Base-by-base conservation (phyloP, 2,329 filamentous ascomycete genomes). In the Metarhizium robertsii region DNA sequence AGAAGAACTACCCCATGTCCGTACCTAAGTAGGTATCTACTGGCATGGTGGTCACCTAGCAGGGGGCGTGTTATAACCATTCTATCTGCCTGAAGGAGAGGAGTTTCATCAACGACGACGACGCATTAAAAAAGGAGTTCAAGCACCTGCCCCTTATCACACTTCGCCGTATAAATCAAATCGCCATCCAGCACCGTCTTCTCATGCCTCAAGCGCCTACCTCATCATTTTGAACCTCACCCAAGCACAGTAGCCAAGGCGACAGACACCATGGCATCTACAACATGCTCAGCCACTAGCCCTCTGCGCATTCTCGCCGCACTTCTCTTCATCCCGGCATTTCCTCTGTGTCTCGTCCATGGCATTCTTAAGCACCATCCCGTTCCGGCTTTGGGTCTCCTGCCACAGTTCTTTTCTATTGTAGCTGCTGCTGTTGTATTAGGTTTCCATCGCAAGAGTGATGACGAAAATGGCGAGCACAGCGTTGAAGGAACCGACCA, bases 341-440 rank as follows among this genome's bases (percentile, higher is more conserved):
- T 75, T 48, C 67, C 70, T 3, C 66, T 75, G 18, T 70, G 69
- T 58, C 59, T 75, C 57, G 63, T 67, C 34, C 70, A 73, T 60
- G 71, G 69, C 60, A 61, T 69, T 49, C 61, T 73, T 53, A 71
- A 71, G 30, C 53, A 60, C 42, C 58, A 64, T 14, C 57, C 65
- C 10, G 62, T 73, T 40, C 73, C 72, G 14, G 71, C 70, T 7
- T 62, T 73, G 50, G 73, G 73, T 25, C 65, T 75, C 32, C 58
- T 71, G 14, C 73, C 73, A 6, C 67, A 73, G 46, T 65, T 66
- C 29, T 63, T 73, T 52, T 75, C 73, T 11, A 66, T 69, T 14
- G 61, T 59, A 42, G 58, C 60, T 14, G 60, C 61, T 46, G 56
- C 64, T 42, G 57, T 66, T 49, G 56, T 67, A 45, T 61, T 67